A percentile compares a stretch with the other conserved stretches of the same genome.
Conservation (phyloP, 2,329 filamentous ascomycete species). For the Diaporthe citri region DNA sequence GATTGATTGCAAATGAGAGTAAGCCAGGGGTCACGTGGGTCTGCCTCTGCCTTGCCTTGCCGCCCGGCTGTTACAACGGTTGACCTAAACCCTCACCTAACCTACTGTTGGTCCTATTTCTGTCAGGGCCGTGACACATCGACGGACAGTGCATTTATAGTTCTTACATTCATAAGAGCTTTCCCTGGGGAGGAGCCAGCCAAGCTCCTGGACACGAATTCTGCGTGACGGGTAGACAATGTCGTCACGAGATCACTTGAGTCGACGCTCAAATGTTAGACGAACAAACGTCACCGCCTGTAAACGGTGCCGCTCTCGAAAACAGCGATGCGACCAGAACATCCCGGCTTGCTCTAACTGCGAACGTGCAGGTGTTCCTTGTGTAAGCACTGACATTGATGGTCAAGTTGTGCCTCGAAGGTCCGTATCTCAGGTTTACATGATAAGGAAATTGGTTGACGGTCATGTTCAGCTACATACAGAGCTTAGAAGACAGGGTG, state of each 20-base stretch:
- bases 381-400: slow-evolving; percentile 37
- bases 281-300: slow-evolving; percentile 42
- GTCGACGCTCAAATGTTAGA: slow-evolving; percentile 35
- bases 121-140: not conserved
- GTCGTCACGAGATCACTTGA: not conserved
- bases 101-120: not conserved
- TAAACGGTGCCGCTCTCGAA: slow-evolving; percentile 39
- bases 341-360: slow-evolving; percentile 40
- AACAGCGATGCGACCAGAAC: slow-evolving; percentile 42
- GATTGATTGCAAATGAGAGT: no score
- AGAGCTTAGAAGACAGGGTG: not conserved
- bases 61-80: not conserved
- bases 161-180: not conserved
- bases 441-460: not conserved
- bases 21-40: not conserved
- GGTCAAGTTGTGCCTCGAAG: not conserved
- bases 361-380: slow-evolving; percentile 35
- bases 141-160: not conserved
- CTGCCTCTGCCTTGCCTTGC: not conserved
- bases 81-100: not conserved
- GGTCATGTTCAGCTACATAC: slow-evolving; percentile 5
- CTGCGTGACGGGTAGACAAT: not conserved
- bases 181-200: not conserved
- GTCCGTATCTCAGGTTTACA: not conserved
- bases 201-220: not conserved